Percentiles rank a stretch among this genome's conserved stretches.
Conservation (phyloP, 2,329 filamentous ascomycete species). For the Colletotrichum musicola region DNA sequence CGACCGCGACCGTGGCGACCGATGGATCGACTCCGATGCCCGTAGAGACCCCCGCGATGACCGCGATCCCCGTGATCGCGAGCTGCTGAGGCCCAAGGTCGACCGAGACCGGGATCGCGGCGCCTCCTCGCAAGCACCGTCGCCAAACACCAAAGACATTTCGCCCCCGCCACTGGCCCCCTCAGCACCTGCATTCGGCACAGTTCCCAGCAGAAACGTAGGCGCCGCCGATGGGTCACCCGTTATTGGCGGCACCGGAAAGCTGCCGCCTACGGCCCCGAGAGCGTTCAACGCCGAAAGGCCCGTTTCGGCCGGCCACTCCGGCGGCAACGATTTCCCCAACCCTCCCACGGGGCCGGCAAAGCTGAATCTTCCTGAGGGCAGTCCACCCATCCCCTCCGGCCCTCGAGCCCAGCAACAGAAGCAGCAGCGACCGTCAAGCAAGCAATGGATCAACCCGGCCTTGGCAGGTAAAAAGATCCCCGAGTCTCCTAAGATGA, state of each 20-base stretch:
- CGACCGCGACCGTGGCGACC: constrained; percentile 63
- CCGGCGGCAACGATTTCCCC: constrained; percentile 51
- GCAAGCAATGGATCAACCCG: constrained; percentile 72
- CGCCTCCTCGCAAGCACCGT: constrained; percentile 62
- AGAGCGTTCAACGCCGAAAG: constrained; percentile 65
- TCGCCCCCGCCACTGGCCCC: constrained; percentile 70
- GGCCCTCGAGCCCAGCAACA: constrained; percentile 66
- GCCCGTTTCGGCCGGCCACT: constrained; percentile 57
- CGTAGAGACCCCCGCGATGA: constrained; percentile 62
- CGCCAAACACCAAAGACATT: constrained; percentile 61
- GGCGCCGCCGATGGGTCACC: constrained; percentile 48
- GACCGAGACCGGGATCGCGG: constrained; percentile 54
- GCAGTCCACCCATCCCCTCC: constrained; percentile 63
- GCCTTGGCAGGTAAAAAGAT: constrained; percentile 59
- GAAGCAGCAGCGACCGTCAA: constrained; percentile 61
- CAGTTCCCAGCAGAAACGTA: constrained; percentile 62
- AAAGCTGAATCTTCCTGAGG: constrained; percentile 57
- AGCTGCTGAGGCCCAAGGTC: constrained; percentile 62
- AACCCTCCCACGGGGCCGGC: constrained; percentile 56
- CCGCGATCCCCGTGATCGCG: constrained; percentile 60
- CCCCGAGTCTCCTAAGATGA: constrained; percentile 65
- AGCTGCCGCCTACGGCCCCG: constrained; percentile 66
- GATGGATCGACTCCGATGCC: constrained; percentile 55
- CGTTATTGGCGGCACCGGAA: constrained; percentile 52
- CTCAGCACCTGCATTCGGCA: constrained; percentile 69